Evolutionary conservation across 345 rosid genomes (phyloP), one percentile per base, ranked within the genome.

Genomic region (Brassica carinata): DNA sequence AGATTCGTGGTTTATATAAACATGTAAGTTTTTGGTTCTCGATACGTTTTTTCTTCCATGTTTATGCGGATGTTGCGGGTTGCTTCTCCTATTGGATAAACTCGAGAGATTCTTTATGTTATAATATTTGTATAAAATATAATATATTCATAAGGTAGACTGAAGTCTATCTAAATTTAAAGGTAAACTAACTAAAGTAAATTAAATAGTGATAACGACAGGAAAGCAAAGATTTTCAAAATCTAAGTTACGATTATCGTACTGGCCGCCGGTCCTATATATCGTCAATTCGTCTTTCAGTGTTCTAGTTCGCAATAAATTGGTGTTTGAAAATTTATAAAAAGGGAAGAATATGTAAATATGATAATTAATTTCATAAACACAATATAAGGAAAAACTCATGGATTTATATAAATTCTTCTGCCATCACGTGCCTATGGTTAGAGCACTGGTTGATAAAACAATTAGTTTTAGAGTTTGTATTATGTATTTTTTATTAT

Each of bases 1-100:
- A 34, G 29, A 80, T 53, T 63, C 30, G 27, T 31, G 73, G 14
- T 45, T 45, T 78, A 58, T 59, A 48, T 57, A 72, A 26, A 23
- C 31, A 53, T 38, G 30, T 10, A 17, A 19, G 4, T 64, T 65
- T 80, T 74, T 69, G 55, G 79, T 69, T 80, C 79, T 80, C 83
- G 72, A 75, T 80, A 69, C 70, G 33, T 62, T 69, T 69, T 67
- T 70, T 61, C 5, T 10, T 14, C 66, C 75, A 69, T 80, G 83
- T 68, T 80, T 69, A 69, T 69, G 75, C 76, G 66, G 53, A 75
- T 27, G 67, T 75, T 76, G 83, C 83, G 77, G 83, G 83, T 75
- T 75, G 64, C 72, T 75, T 80, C 76, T 71, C 79, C 40, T 55
- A 75, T 70, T 81, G 80, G 80, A 70, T 81, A 81, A 81, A 64